phyloP scores from a whole-genome alignment of 768 basidiomycete species.

The Suillus subluteus region DNA sequence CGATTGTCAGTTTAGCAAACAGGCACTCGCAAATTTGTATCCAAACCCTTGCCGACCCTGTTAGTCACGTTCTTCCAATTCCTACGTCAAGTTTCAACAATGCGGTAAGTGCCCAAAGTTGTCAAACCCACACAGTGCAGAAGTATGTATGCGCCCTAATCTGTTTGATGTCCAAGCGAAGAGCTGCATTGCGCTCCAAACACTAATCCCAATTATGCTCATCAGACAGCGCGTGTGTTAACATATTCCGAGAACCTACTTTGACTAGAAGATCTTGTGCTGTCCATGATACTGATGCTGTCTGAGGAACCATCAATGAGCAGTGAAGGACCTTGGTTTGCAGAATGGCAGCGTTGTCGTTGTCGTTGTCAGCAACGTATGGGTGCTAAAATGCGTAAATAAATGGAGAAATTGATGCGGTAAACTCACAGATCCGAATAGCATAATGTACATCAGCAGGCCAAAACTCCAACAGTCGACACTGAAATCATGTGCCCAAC shows the following conservation, averaged over 20 bases:
- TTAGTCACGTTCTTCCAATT: constrained; percentile 43
- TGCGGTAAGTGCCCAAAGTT: background rate
- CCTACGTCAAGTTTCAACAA: constrained; percentile 25
- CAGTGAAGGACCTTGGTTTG: constrained; percentile 39
- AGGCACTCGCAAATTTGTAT: background rate
- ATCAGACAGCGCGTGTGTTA: background rate
- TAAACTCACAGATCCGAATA: constrained; percentile 46
- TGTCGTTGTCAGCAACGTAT: constrained; percentile 28
- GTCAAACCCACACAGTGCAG: constrained; percentile 44
- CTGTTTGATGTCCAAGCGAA: constrained; percentile 44
- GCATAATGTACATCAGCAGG: constrained; percentile 52
- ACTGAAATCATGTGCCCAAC: constrained; percentile 54
- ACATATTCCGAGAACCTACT: constrained; percentile 33
- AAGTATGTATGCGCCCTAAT: constrained; percentile 57
- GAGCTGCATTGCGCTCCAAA: constrained; percentile 55
- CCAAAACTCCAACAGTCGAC: constrained; percentile 69
- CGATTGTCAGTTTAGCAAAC: background rate
- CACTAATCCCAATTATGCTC: constrained; percentile 41
- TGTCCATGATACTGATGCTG: constrained; percentile 28
- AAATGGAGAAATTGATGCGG: background rate
- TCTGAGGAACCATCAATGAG: constrained; percentile 29
- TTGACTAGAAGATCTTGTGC: constrained; percentile 49
- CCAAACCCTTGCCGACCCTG: constrained; percentile 1
- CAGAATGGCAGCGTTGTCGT: constrained; percentile 31
- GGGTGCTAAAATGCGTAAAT: constrained; percentile 41